Conservation (phyloP, 2,329 filamentous ascomycete genomes). For the Aspergillus hortae region DNA sequence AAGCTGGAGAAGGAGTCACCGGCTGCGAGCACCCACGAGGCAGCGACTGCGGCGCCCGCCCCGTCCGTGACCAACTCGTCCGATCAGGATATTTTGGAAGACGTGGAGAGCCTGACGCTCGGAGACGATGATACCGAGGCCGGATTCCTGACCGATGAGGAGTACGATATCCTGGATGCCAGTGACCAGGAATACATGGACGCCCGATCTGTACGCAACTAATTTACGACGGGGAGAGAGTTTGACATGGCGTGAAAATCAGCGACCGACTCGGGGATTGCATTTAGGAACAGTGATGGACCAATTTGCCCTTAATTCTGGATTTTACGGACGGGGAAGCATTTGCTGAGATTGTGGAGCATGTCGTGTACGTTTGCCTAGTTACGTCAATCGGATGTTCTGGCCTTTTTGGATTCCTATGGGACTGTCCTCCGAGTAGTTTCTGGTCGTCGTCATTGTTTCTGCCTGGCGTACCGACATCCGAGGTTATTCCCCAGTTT, state of each 20-base stretch:
- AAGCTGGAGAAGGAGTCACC: constrained; percentile 94
- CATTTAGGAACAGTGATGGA: not conserved
- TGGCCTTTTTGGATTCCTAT: no score
- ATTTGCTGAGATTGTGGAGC: no score
- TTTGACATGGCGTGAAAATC: no score
- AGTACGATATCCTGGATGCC: constrained; percentile 95
- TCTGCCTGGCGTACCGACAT: not conserved
- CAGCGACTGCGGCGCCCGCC: constrained; percentile 28
- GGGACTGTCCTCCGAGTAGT: no score
- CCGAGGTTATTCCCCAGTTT: not conserved
- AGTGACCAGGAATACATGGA: constrained; percentile 79
- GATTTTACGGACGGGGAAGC: no score
- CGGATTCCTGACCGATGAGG: constrained; percentile 91
- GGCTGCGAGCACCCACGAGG: constrained; percentile 70
- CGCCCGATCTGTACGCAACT: constrained; percentile 29
- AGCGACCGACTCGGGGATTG: no score
- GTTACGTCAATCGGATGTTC: no score
- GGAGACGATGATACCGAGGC: constrained; percentile 52
- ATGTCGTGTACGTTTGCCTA: not conserved
- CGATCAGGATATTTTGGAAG: constrained; percentile 50
- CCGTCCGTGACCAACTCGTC: constrained; percentile 43
- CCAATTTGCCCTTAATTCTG: not conserved
- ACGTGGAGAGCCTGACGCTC: constrained; percentile 56
- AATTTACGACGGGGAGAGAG: not conserved
- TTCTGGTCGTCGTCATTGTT: no score